Evolutionary conservation across 345 rosid species (phyloP), one percentile per base, ranked within the genome.

Genomic region (Atalantia buxifolia): DNA sequence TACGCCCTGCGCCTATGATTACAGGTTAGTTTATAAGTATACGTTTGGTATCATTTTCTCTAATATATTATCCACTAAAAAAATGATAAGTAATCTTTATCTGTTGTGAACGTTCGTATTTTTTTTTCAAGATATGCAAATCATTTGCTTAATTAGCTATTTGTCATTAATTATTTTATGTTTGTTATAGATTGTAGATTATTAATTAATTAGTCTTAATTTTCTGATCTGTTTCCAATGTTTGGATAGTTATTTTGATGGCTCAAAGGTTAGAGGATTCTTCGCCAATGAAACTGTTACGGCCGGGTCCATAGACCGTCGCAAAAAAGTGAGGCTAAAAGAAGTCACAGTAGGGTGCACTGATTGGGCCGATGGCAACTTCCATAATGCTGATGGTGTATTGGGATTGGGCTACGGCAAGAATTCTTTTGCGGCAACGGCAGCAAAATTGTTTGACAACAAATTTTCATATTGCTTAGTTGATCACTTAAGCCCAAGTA

Each of bases 381-480:
- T 76, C 28, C 42, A 48, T 7, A 69, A 73, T 3, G 33, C 78
- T 1, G 83, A 84, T 27, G 87, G 87, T 2, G 30, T 81, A 35
- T 21, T 84, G 78, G 87, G 87, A 5, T 45, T 84, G 64, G 87
- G 84, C 3, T 79, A 14, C 36, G 74, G 53, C 56, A 16, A 14
- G 9, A 19, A 76, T 36, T 81, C 87, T 21, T 72, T 84, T n/a
- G 77, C 81, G 13, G 16, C 77, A 27, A 73, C 35, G 42, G 72
- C 68, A 33, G 79, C 83, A 1, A 25, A 57, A 61, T 12, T 9
- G 19, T 79, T 79, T n/a, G 79, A 76, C 12, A 4, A 81, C 71
- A 84, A 81, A 65, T 84, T 84, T 64, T 84, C 87, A 2, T 84
- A 84, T 71, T 81, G 84, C 82, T 48, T 79, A 70, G 87, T 84